Conservation (phyloP, 2,329 filamentous ascomycete species). For the Claviceps pazoutovae region DNA sequence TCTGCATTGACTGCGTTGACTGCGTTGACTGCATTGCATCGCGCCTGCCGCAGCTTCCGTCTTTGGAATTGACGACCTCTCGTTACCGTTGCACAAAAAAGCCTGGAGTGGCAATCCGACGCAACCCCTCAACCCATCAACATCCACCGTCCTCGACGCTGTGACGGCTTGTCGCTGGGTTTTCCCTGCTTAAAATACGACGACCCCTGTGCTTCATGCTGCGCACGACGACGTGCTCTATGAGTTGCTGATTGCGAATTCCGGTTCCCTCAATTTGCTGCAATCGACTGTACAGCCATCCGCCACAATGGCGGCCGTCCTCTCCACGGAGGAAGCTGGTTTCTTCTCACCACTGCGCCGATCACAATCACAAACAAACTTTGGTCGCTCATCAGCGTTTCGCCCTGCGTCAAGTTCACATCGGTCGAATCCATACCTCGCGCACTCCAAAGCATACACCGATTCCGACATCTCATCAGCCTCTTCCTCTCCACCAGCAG, state of each 20-base stretch:
- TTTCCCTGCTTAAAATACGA: neutral
- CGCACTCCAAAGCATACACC: slow-evolving; percentile 27
- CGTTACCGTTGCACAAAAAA: neutral
- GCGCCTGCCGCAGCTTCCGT: neutral
- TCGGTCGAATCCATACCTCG: slow-evolving; percentile 26
- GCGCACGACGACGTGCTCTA: neutral
- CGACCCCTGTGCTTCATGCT: neutral
- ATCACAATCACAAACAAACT: slow-evolving; percentile 47
- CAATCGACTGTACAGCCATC: neutral
- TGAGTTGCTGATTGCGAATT: neutral
- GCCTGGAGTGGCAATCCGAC: neutral
- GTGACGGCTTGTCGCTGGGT: neutral
- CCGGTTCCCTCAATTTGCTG: neutral
- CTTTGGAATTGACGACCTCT: neutral
- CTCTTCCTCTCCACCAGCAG: slow-evolving; percentile 40
- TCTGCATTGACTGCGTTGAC: neutral
- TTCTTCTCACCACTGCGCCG: slow-evolving; percentile 45
- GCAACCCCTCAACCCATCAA: neutral
- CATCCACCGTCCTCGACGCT: neutral
- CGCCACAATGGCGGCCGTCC: slow-evolving; percentile 39
- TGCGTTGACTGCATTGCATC: slow-evolving; percentile 2
- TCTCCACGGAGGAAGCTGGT: slow-evolving; percentile 41
- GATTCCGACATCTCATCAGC: slow-evolving; percentile 38
- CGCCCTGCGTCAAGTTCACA: slow-evolving; percentile 31
- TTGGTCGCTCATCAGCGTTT: slow-evolving; percentile 30